phyloP scores from a whole-genome alignment of 768 basidiomycete species.

The Rhizopogon vesiculosus region DNA sequence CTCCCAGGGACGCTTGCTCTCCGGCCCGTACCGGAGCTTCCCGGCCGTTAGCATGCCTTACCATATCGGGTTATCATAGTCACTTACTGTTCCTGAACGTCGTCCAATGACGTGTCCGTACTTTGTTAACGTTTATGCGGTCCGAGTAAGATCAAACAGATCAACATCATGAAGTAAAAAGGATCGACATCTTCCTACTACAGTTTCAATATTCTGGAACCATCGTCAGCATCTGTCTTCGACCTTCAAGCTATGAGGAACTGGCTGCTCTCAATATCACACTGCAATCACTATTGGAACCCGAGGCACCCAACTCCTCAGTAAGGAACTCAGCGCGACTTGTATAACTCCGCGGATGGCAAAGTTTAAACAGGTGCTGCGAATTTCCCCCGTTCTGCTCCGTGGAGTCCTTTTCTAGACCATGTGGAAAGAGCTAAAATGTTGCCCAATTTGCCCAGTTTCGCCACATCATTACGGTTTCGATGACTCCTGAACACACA shows the following conservation, averaged over 20 bases:
- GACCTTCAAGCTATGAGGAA: neutral
- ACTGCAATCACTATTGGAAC: neutral
- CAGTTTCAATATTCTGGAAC: neutral
- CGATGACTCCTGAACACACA: neutral
- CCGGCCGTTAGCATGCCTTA: constrained; percentile 7
- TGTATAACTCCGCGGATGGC: neutral
- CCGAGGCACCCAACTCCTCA: neutral
- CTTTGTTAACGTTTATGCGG: constrained; percentile 11
- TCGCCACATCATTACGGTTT: neutral
- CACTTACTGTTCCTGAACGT: constrained; percentile 12
- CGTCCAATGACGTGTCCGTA: constrained; percentile 7
- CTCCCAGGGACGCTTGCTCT: neutral
- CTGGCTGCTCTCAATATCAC: neutral
- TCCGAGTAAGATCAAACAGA: neutral
- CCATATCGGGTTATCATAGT: constrained; percentile 24
- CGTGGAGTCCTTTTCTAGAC: neutral
- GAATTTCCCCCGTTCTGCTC: neutral
- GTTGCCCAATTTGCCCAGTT: neutral
- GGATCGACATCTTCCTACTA: neutral
- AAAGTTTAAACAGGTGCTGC: neutral
- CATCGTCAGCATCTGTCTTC: neutral
- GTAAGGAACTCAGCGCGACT: neutral
- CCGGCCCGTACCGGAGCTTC: constrained; percentile 24
- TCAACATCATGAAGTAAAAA: neutral
- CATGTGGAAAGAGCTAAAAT: neutral